Percentiles rank a stretch among this genome's conserved stretches.
Conservation (phyloP, 2,329 filamentous ascomycete species). For the Penicillium paneum region DNA sequence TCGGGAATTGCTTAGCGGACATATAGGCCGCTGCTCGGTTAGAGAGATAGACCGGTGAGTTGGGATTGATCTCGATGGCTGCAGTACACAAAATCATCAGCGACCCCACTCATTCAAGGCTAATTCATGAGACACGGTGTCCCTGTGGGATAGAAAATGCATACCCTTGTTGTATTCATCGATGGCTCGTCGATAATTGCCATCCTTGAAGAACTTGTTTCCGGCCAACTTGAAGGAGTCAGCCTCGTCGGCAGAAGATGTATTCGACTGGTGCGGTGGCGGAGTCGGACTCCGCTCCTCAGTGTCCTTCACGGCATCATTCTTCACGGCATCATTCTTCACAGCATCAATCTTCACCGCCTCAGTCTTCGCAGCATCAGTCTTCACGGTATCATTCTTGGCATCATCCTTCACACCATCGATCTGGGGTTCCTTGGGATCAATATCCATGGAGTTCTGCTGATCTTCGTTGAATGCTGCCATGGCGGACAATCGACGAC, state of each 20-base stretch:
- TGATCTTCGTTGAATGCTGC: conserved; percentile 46
- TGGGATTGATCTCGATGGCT: conserved; percentile 86
- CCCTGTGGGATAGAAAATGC: conserved; percentile 19
- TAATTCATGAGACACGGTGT: neutral
- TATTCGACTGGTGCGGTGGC: conserved; percentile 48
- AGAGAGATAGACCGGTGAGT: conserved; percentile 83
- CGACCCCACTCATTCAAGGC: conserved; percentile 1
- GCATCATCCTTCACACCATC: conserved; percentile 32
- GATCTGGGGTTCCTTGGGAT: conserved; percentile 40
- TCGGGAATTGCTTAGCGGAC: conserved; percentile 72
- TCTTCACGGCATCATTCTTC: no score
- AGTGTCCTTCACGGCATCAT: conserved; percentile 23
- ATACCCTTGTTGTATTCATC: conserved; percentile 92
- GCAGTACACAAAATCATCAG: conserved; percentile 18
- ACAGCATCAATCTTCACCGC: no score
- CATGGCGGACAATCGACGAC: conserved; percentile 62
- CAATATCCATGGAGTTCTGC: conserved; percentile 71
- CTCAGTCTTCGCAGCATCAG: no score
- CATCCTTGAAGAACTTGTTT: conserved; percentile 96
- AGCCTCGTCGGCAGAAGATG: conserved; percentile 65
- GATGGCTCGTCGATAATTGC: conserved; percentile 82
- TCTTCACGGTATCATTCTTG: no score
- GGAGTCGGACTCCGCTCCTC: conserved; percentile 45
- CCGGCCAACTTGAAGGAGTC: conserved; percentile 89
- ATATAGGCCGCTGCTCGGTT: conserved; percentile 96